Percentiles rank a stretch among this genome's conserved stretches.
phyloP scores from a whole-genome alignment of 257 asterid species.

The Solanum chaucha region DNA sequence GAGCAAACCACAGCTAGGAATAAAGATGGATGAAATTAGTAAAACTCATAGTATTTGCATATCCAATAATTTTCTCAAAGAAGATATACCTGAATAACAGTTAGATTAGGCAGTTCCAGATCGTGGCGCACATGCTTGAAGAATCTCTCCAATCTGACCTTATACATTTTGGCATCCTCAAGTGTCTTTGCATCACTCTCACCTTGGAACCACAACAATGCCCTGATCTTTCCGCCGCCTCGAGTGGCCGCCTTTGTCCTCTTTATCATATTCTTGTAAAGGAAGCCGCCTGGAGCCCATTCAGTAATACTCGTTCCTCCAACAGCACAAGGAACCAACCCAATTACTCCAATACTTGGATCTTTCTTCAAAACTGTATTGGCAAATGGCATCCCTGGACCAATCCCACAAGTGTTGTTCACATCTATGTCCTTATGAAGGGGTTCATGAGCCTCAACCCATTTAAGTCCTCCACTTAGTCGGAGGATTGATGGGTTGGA shows the following conservation, averaged over 20 bases:
- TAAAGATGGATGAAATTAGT: not conserved
- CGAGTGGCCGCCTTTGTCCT: conserved; percentile 3
- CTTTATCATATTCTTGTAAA: conserved; percentile 13
- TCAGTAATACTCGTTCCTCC: conserved; percentile 29
- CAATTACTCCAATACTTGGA: conserved; percentile 9
- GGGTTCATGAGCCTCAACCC: conserved; percentile 32
- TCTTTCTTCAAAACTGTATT: conserved; percentile 5
- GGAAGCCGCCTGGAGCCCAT: conserved; percentile 20
- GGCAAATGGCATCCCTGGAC: conserved; percentile 38
- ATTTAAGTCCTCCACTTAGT: not conserved
- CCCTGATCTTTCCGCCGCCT: conserved; percentile 14
- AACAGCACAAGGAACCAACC: conserved; percentile 35
- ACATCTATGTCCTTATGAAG: conserved; percentile 28
- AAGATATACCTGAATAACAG: conserved; percentile 17
- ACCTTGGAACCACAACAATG: conserved; percentile 35
- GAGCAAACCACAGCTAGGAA: not conserved
- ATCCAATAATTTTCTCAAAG: not conserved
- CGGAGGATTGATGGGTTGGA: conserved; percentile 13
- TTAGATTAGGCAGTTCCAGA: conserved; percentile 6
- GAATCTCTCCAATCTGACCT: conserved; percentile 15
- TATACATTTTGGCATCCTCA: conserved; percentile 16
- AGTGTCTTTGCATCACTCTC: conserved; percentile 10
- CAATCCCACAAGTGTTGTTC: conserved; percentile 13
- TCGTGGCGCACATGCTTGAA: conserved; percentile 13
- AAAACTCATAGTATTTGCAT: not conserved